phyloP scores from a whole-genome alignment of 169 alveolate genomes.

The Cryptosporidium tyzzeri region DNA sequence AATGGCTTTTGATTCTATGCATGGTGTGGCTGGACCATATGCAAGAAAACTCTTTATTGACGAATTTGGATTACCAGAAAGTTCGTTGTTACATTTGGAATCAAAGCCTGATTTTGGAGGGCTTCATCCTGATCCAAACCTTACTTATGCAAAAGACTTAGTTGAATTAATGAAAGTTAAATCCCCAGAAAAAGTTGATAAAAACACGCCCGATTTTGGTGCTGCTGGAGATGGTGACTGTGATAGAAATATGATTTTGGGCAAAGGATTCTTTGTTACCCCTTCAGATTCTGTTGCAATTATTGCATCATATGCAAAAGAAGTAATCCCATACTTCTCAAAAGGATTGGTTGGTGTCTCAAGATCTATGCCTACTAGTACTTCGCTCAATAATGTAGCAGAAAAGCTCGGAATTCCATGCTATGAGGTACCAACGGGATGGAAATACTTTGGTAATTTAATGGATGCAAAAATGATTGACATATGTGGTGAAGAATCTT shows the following conservation, averaged over 20 bases:
- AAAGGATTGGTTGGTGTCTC: constrained; percentile 92
- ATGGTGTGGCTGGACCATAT: constrained; percentile 94
- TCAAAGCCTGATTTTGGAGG: constrained; percentile 84
- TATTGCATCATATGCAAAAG: constrained; percentile 89
- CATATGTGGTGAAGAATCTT: constrained; percentile 96
- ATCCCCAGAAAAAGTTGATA: constrained; percentile 61
- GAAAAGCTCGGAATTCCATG: constrained; percentile 87
- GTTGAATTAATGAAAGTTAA: constrained; percentile 84
- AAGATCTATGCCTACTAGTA: constrained; percentile 96
- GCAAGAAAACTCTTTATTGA: constrained; percentile 87
- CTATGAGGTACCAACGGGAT: constrained; percentile 96
- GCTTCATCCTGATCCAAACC: constrained; percentile 92
- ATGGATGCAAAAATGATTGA: constrained; percentile 93
- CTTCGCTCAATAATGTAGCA: constrained; percentile 93
- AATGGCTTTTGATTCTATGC: constrained; percentile 91
- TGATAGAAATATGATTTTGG: constrained; percentile 95
- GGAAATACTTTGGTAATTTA: constrained; percentile 97
- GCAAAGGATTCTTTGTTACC: constrained; percentile 91
- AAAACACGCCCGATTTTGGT: constrained; percentile 91
- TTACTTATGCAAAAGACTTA: constrained; percentile 93
- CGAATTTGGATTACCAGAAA: constrained; percentile 85
- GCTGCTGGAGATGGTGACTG: constrained; percentile 98
- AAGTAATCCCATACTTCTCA: constrained; percentile 85
- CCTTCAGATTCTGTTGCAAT: constrained; percentile 96
- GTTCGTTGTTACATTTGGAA: constrained; percentile 76